These are phyloP conservation scores for Cladophialophora yegresii DNA, from an alignment of 2,329 filamentous ascomycete species.

Conservation along the genomic window DNA sequence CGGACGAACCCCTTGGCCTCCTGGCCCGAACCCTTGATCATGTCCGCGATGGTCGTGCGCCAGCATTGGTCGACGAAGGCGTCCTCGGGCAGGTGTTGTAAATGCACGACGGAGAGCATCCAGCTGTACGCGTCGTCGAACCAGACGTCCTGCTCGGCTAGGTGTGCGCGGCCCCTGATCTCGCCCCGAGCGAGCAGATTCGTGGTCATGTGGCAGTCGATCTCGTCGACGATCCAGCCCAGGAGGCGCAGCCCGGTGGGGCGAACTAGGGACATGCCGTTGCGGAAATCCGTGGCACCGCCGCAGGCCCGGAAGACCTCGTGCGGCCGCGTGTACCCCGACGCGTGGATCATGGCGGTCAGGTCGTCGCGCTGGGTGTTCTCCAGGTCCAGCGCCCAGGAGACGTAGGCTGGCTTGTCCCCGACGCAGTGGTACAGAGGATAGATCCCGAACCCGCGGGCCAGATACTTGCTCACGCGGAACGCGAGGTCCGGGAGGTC, in stretches of 20 bases:
- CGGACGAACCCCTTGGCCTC: slow-evolving; percentile 18
- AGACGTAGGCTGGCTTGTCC: neutral
- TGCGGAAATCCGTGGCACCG: neutral
- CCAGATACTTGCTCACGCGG: slow-evolving; percentile 20
- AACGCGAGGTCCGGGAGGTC: neutral
- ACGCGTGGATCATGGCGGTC: slow-evolving; percentile 5
- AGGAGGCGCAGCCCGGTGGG: slow-evolving; percentile 3
- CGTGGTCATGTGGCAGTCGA: neutral
- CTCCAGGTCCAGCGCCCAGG: slow-evolving; percentile 21
- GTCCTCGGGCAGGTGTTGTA: neutral
- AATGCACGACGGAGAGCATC: slow-evolving; percentile 8
- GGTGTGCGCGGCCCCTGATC: neutral
- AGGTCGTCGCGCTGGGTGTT: slow-evolving; percentile 3
- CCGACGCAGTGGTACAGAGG: slow-evolving; percentile 21
- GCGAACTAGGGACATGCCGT: neutral
- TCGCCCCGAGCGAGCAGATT: neutral
- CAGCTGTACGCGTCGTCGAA: slow-evolving; percentile 8
- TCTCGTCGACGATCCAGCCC: slow-evolving; percentile 17
- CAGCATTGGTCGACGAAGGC: slow-evolving; percentile 21
- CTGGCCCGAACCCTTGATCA: slow-evolving; percentile 1
- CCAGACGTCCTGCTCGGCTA: slow-evolving; percentile 2
- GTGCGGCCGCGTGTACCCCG: neutral
- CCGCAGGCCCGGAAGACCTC: slow-evolving; percentile 14
- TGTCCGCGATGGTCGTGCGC: slow-evolving; percentile 23
- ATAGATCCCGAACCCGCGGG: slow-evolving; percentile 1